A percentile compares a stretch with the other conserved stretches of the same genome.
Conservation (phyloP, 2,329 filamentous ascomycete genomes). For the Trichoderma citrinoviride region DNA sequence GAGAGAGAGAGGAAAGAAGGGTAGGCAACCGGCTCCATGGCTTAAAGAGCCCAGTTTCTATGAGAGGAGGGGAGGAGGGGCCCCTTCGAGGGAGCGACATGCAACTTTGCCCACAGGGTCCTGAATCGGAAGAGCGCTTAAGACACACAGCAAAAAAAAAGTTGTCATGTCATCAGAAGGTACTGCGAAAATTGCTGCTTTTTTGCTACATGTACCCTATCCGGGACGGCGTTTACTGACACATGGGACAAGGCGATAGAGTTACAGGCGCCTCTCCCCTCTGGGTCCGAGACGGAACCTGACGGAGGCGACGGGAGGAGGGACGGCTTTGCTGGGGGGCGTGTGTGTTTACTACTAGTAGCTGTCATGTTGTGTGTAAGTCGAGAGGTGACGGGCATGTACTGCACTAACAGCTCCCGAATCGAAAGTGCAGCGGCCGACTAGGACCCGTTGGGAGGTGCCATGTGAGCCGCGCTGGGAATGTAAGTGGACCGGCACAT, state of each 20-base stretch:
- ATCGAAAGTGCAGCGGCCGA: constrained; percentile 4
- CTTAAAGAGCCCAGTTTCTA: constrained; percentile 17
- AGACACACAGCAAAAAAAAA: not conserved
- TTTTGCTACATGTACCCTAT: not conserved
- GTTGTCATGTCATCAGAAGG: not conserved
- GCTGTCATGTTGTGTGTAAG: not conserved
- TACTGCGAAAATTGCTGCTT: not conserved
- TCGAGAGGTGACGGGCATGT: constrained; percentile 11
- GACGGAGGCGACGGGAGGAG: not conserved
- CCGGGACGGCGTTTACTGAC: not conserved
- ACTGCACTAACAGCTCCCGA: constrained; percentile 16
- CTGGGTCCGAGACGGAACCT: not conserved
- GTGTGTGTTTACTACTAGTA: not conserved
- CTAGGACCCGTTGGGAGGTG: constrained; percentile 9
- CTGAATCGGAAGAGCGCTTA: constrained; percentile 21
- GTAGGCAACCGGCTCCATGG: constrained; percentile 18
- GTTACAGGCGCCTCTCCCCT: not conserved
- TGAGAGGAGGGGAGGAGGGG: constrained; percentile 19
- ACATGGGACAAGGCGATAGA: not conserved
- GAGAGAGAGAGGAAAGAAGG: not conserved
- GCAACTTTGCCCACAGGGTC: constrained; percentile 15
- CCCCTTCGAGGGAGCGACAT: constrained; percentile 8
- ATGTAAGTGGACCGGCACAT: constrained; percentile 3
- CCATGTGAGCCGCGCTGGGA: constrained; percentile 16
- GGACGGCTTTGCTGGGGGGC: not conserved